phyloP scores from a whole-genome alignment of 2,329 filamentous ascomycete genomes.

The Exophiala aquamarina region DNA sequence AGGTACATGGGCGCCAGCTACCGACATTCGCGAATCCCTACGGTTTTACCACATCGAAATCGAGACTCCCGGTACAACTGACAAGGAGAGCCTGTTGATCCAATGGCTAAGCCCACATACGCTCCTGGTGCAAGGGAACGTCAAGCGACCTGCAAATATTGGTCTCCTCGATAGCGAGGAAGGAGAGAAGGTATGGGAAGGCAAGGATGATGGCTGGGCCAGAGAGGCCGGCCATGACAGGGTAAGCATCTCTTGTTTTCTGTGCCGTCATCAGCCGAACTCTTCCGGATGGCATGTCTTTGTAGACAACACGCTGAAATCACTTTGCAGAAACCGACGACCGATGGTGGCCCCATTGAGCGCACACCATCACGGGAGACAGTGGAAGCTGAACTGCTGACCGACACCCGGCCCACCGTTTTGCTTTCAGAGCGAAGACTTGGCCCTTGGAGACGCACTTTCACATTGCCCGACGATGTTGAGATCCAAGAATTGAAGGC shows the following conservation, averaged over 20 bases:
- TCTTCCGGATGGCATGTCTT: too few species aligned
- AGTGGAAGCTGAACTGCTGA: conserved; percentile 14
- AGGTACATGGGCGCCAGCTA: conserved; percentile 14
- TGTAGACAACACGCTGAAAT: too few species aligned
- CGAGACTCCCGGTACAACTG: conserved; percentile 19
- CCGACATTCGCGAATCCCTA: conserved; percentile 22
- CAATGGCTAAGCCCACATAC: conserved; percentile 24
- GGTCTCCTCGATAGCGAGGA: conserved; percentile 15
- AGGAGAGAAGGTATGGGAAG: conserved; percentile 21
- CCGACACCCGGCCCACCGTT: conserved; percentile 19
- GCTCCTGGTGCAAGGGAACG: conserved; percentile 20
- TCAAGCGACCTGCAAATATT: conserved; percentile 16
- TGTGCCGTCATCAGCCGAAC: too few species aligned
- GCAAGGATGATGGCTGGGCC: conserved; percentile 20
- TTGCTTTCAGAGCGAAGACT: conserved; percentile 22
- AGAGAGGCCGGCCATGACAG: conserved; percentile 18
- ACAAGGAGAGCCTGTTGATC: conserved; percentile 19
- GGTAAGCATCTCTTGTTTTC: conserved; percentile 10
- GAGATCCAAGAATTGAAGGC: conserved; percentile 26
- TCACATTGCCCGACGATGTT: conserved; percentile 23
- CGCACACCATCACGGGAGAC: conserved; percentile 22
- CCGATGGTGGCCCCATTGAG: conserved; percentile 18
- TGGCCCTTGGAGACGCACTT: conserved; percentile 23
- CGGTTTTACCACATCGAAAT: conserved; percentile 24
- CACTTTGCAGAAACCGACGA: not conserved